Evolutionary conservation across 164 flowering plant genomes (phyloP).

Genomic region (Annona squamosa): DNA sequence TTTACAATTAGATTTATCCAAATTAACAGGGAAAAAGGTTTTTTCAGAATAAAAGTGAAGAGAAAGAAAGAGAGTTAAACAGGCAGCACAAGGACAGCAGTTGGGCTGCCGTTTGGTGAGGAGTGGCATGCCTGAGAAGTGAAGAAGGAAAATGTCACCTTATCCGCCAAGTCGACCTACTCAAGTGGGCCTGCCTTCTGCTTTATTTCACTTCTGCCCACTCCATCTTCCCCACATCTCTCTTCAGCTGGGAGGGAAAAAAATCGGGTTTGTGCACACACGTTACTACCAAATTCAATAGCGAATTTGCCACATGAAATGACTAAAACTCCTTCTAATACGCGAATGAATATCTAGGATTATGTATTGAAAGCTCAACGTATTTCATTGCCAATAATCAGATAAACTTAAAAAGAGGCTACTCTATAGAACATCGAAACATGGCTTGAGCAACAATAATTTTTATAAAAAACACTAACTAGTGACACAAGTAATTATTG

Average conservation of each 20-base stretch:
- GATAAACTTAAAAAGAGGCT: too few species aligned
- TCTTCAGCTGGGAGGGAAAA: background rate
- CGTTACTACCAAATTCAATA: background rate
- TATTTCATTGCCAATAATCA: too few species aligned
- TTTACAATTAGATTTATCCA: background rate
- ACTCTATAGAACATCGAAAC: too few species aligned
- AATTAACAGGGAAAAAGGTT: background rate
- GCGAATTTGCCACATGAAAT: too few species aligned
- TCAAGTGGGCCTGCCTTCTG: background rate
- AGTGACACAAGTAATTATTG: too few species aligned
- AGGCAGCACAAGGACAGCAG: background rate
- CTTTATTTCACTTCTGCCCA: background rate
- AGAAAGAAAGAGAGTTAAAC: background rate
- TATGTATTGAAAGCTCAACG: too few species aligned
- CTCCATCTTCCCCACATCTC: background rate
- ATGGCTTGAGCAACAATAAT: too few species aligned
- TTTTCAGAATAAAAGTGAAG: background rate
- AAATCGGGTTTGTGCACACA: background rate
- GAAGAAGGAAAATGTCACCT: conserved; percentile 3
- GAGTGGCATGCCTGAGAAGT: background rate
- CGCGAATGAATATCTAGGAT: too few species aligned
- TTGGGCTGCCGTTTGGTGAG: background rate
- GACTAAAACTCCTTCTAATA: too few species aligned
- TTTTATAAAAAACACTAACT: too few species aligned
- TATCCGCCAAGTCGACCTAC: background rate